A percentile compares a stretch with the other conserved stretches of the same genome.
phyloP scores from a whole-genome alignment of 2,329 filamentous ascomycete species.

The Penicillium polonicum region DNA sequence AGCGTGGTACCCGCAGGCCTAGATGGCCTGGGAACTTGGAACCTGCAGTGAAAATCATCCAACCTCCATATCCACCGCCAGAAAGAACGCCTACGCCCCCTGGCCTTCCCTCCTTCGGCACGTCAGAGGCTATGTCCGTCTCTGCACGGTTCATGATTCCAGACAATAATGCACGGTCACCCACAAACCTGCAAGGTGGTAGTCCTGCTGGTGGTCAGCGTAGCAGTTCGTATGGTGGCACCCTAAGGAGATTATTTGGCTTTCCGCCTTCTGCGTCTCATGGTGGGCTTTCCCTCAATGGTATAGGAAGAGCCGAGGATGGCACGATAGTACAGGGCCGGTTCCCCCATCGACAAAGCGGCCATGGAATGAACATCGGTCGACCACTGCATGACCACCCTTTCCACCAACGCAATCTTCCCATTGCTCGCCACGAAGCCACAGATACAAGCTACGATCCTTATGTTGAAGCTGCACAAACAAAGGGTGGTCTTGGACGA shows the following conservation, averaged over 20 bases:
- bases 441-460: neutral
- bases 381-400: constrained; percentile 35
- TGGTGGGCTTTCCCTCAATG: constrained; percentile 19
- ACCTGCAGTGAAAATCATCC: constrained; percentile 31
- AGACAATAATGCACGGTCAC: constrained; percentile 7
- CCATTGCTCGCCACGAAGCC: constrained; percentile 20
- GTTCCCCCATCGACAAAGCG: constrained; percentile 43
- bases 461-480: neutral
- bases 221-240: constrained; percentile 23
- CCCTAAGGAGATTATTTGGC: constrained; percentile 35
- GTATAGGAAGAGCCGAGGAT: constrained; percentile 41
- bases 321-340: constrained; percentile 43
- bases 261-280: constrained; percentile 18
- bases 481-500: neutral
- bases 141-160: constrained; percentile 27
- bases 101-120: constrained; percentile 46
- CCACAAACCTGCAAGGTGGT: neutral
- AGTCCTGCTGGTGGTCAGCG: constrained; percentile 4
- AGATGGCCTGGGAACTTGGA: constrained; percentile 25
- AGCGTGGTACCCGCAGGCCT: constrained; percentile 11
- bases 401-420: constrained; percentile 33
- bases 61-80: constrained; percentile 41
- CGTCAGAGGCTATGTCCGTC: constrained; percentile 39
- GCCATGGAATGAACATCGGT: constrained; percentile 38
- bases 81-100: constrained; percentile 43